These are phyloP conservation scores for Mrakia hoshinonis DNA, from an alignment of 768 basidiomycete genomes.

Conservation along the genomic window DNA sequence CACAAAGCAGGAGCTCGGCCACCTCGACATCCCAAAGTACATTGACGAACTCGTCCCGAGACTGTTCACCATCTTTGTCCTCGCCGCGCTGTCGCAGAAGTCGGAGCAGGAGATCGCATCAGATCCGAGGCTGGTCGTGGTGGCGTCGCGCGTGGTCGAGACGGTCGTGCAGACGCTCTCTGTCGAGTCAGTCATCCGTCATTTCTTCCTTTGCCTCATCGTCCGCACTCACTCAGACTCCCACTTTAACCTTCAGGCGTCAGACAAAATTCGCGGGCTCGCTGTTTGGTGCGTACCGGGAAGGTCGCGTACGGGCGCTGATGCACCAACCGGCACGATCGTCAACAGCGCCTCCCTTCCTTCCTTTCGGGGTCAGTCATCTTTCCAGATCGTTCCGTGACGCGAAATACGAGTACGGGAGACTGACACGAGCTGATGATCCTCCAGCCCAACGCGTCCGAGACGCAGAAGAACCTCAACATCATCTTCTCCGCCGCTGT, in stretches of 20 bases:
- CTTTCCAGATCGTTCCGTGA: background rate
- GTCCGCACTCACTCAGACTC: background rate
- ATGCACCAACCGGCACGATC: slow-evolving; percentile 51
- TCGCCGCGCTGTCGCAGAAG: slow-evolving; percentile 39
- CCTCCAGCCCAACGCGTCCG: slow-evolving; percentile 45
- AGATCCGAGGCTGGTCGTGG: slow-evolving; percentile 53
- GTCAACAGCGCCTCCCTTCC: slow-evolving; percentile 36
- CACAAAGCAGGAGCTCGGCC: slow-evolving; percentile 48
- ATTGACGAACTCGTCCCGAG: slow-evolving; percentile 64
- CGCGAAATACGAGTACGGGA: background rate
- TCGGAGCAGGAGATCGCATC: slow-evolving; percentile 38
- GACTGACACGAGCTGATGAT: background rate
- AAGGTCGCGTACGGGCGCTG: slow-evolving; percentile 50
- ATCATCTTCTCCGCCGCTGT: slow-evolving; percentile 59
- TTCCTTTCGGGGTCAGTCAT: slow-evolving; percentile 49
- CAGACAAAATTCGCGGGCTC: slow-evolving; percentile 54
- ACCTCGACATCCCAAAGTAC: slow-evolving; percentile 71
- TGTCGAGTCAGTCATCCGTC: slow-evolving; percentile 51
- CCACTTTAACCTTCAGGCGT: slow-evolving; percentile 44
- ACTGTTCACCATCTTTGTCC: slow-evolving; percentile 59
- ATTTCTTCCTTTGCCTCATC: slow-evolving; percentile 17
- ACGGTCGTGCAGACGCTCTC: slow-evolving; percentile 58
- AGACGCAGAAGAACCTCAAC: slow-evolving; percentile 55
- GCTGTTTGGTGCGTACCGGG: slow-evolving; percentile 52
- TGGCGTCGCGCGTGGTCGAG: slow-evolving; percentile 59